Percentiles rank a stretch among this genome's conserved stretches.
Conservation (phyloP, 2,329 filamentous ascomycete species). For the Hymenoscyphus salicellus region DNA sequence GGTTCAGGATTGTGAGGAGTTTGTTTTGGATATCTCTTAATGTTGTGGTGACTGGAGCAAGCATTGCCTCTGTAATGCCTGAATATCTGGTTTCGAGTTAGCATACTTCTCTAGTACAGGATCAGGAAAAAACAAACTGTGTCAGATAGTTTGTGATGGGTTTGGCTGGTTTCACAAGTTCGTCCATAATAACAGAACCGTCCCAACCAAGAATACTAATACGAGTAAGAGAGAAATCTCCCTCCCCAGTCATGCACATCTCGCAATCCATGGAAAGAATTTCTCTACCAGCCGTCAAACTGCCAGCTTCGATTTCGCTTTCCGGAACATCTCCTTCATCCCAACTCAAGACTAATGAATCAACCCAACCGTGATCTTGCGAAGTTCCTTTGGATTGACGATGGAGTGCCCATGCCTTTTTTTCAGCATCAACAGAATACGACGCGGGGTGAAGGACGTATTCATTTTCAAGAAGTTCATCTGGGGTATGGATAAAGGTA, state of each 20-base stretch:
- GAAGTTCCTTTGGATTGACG: conserved; percentile 51
- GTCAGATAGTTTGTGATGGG: conserved; percentile 94
- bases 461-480: conserved; percentile 78
- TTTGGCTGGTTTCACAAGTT: conserved; percentile 84
- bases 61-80: conserved; percentile 84
- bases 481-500: conserved; percentile 67
- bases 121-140: conserved; percentile 40
- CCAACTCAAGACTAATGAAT: conserved; percentile 66
- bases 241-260: conserved; percentile 87
- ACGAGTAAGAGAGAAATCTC: conserved; percentile 78
- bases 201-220: conserved; percentile 87
- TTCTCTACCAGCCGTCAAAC: conserved; percentile 76
- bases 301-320: conserved; percentile 71
- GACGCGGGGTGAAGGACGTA: conserved; percentile 80
- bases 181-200: conserved; percentile 76
- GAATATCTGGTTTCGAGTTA: conserved; percentile 56
- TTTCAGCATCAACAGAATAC: conserved; percentile 56
- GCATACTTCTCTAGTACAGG: conserved; percentile 18
- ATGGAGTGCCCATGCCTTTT: conserved; percentile 49
- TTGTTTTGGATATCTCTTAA: conserved; percentile 77
- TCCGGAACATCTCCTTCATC: conserved; percentile 68
- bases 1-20: conserved; percentile 68
- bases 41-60: conserved; percentile 78
- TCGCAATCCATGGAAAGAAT: conserved; percentile 89
- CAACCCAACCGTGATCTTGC: conserved; percentile 70